Conservation (phyloP, 345 rosid species). For the Durio zibethinus region DNA sequence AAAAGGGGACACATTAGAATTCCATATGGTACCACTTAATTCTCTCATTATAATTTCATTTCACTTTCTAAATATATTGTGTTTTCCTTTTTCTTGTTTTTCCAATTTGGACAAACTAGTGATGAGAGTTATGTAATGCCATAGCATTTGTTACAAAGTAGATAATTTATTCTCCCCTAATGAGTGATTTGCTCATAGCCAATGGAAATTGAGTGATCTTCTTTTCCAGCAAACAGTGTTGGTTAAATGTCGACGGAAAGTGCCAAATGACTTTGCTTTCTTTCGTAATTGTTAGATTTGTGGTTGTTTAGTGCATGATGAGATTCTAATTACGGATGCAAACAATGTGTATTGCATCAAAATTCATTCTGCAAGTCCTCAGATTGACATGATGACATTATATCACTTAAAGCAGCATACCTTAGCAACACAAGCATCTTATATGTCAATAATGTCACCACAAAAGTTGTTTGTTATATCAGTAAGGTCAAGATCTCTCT, state of each 20-base stretch:
- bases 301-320: background rate
- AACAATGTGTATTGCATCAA: background rate
- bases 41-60: background rate
- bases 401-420: background rate
- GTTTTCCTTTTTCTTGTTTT: background rate
- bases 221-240: background rate
- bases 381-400: background rate
- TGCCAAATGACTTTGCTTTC: background rate
- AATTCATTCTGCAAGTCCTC: background rate
- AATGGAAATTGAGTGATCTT: background rate
- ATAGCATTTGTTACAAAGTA: background rate
- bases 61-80: background rate
- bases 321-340: background rate
- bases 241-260: background rate
- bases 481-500: background rate
- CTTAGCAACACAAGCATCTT: background rate
- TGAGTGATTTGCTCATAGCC: background rate
- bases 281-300: background rate
- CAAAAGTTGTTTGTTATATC: background rate
- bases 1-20: constrained; percentile 95
- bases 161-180: background rate
- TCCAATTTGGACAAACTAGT: background rate
- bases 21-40: constrained; percentile 58
- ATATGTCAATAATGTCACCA: background rate
- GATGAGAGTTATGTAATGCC: background rate